phyloP scores from a whole-genome alignment of 169 alveolate genomes.

The Cryptosporidium ubiquitum region DNA sequence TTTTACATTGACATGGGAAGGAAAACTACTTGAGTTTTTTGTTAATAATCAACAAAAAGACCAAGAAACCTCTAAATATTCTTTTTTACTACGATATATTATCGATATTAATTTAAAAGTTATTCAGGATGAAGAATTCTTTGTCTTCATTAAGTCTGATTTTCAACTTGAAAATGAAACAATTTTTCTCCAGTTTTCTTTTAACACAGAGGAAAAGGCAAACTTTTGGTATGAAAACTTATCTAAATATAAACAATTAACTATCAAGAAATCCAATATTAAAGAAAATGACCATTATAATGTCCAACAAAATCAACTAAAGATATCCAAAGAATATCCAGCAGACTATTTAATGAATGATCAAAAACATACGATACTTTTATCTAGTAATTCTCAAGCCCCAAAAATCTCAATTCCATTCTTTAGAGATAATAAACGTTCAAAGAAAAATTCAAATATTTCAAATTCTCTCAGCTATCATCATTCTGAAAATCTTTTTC shows the following conservation, averaged over 20 bases:
- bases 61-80: not conserved
- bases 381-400: not conserved
- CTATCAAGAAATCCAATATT: not conserved
- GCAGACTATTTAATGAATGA: not conserved
- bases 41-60: too few relatives aligned
- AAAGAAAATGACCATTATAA: not conserved
- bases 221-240: slow-evolving; percentile 5
- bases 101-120: slow-evolving; percentile 46
- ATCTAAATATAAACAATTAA: slow-evolving; percentile 1
- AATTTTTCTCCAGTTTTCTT: slow-evolving; percentile 53
- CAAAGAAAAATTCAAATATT: not conserved
- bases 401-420: slow-evolving; percentile 34
- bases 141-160: slow-evolving; percentile 48
- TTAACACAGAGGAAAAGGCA: slow-evolving; percentile 31
- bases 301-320: not conserved
- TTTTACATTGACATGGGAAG: slow-evolving; percentile 34
- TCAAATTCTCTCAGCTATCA: not conserved
- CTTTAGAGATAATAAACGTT: not conserved
- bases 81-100: slow-evolving; percentile 25
- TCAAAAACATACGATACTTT: not conserved
- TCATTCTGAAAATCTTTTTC: not conserved
- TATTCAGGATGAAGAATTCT: slow-evolving; percentile 19
- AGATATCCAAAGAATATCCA: not conserved
- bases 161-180: slow-evolving; percentile 51
- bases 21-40: slow-evolving; percentile 31